Evolutionary conservation across 345 rosid species (phyloP).

Genomic region (Salix dunnii): DNA sequence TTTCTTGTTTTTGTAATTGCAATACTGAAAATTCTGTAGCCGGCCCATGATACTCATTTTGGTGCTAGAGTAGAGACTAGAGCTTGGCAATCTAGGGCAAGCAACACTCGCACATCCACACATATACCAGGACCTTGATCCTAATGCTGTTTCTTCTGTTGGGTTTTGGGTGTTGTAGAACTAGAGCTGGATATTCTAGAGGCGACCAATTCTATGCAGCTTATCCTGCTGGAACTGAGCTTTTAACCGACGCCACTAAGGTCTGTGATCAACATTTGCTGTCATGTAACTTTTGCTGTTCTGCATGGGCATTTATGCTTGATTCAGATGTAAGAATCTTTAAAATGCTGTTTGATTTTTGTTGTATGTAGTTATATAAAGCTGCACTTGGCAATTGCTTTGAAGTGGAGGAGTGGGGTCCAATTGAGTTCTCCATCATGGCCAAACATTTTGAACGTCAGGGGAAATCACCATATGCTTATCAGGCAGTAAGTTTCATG

Average conservation of each 20-base stretch:
- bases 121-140: not conserved
- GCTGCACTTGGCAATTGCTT: slow-evolving; percentile 87
- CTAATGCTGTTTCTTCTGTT: not conserved
- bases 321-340: not conserved
- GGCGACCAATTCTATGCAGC: slow-evolving; percentile 89
- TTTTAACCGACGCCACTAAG: slow-evolving; percentile 74
- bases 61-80: not conserved
- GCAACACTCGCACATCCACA: too few relatives aligned
- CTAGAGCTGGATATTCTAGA: slow-evolving; percentile 83
- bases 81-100: not conserved
- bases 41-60: not conserved
- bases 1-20: not conserved
- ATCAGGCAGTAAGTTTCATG: slow-evolving; percentile 63
- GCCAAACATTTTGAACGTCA: slow-evolving; percentile 91
- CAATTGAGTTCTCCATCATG: slow-evolving; percentile 76
- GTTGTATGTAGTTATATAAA: slow-evolving; percentile 59
- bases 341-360: slow-evolving; percentile 13
- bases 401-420: slow-evolving; percentile 82
- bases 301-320: not conserved
- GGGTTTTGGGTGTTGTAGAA: slow-evolving; percentile 40
- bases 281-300: not conserved
- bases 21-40: not conserved
- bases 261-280: slow-evolving; percentile 23
- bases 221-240: slow-evolving; percentile 92
- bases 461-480: slow-evolving; percentile 85